Percentiles rank a stretch among this genome's conserved stretches.
phyloP scores from a whole-genome alignment of 2,329 filamentous ascomycete genomes.

The Aspergillus melleus region DNA sequence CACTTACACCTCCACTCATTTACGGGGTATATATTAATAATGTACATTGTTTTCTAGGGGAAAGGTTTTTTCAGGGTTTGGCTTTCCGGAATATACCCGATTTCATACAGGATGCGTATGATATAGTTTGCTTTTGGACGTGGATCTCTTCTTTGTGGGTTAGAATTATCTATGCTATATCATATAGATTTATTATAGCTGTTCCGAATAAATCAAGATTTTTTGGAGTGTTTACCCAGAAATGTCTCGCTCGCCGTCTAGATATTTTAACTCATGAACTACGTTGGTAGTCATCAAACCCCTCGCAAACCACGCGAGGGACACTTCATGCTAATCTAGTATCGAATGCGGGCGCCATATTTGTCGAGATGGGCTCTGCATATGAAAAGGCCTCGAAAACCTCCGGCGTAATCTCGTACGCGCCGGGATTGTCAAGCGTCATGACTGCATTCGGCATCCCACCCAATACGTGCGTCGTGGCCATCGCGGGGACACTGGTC shows the following conservation, averaged over 20 bases:
- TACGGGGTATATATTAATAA: neutral
- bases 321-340: conserved; percentile 21
- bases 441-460: conserved; percentile 38
- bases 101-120: neutral
- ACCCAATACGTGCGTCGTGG: conserved; percentile 30
- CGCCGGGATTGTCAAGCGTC: conserved; percentile 36
- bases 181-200: neutral
- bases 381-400: conserved; percentile 48
- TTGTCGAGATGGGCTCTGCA: conserved; percentile 45
- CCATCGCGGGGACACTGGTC: conserved; percentile 25
- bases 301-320: neutral
- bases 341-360: conserved; percentile 38
- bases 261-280: neutral
- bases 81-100: neutral
- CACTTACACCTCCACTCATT: neutral
- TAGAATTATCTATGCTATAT: neutral
- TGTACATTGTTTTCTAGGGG: neutral
- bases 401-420: conserved; percentile 46
- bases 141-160: neutral
- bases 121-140: neutral
- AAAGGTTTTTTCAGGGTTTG: neutral
- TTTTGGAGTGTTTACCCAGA: neutral
- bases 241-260: neutral
- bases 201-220: neutral
- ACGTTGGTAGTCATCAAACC: neutral